A percentile compares a stretch with the other conserved stretches of the same genome.
Evolutionary conservation across 225 moss, liverwort and hornwort genomes (phyloP).

Genomic region (Physcomitrium patens): DNA sequence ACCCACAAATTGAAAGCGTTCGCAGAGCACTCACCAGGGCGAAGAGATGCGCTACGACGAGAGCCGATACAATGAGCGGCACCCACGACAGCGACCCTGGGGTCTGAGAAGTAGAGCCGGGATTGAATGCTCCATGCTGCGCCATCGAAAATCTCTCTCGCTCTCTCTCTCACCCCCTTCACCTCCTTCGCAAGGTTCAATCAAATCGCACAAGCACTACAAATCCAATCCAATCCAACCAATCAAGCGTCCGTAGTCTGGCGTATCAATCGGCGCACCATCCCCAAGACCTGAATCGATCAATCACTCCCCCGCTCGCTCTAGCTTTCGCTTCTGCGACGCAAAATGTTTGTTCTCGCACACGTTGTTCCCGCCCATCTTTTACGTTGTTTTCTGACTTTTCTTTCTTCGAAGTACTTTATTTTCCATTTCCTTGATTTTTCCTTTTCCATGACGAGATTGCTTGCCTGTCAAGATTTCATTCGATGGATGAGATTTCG

Average conservation of each 20-base stretch:
- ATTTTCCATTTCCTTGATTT: too few species aligned
- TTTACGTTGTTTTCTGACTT: not conserved
- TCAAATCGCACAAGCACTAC: not conserved
- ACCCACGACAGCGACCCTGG: constrained; percentile 40
- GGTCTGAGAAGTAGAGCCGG: constrained; percentile 20
- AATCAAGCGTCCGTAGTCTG: not conserved
- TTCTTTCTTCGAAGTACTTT: too few species aligned
- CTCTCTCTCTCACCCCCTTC: not conserved
- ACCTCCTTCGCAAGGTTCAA: not conserved
- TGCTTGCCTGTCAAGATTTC: too few species aligned
- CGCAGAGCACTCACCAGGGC: constrained; percentile 36
- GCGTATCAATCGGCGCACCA: not conserved
- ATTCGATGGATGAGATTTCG: too few species aligned
- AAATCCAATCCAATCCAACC: too few species aligned
- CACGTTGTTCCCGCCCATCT: not conserved
- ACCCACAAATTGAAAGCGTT: not conserved
- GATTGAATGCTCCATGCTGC: constrained; percentile 41
- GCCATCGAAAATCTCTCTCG: constrained; percentile 31
- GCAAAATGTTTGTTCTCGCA: too few species aligned
- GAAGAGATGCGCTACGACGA: constrained; percentile 52
- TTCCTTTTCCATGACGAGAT: too few species aligned
- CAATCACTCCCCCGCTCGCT: not conserved
- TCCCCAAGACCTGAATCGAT: not conserved
- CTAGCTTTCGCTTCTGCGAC: not conserved
- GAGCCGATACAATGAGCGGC: constrained; percentile 53